phyloP scores from a whole-genome alignment of 2,329 filamentous ascomycete genomes.

The Orbilia javanica region DNA sequence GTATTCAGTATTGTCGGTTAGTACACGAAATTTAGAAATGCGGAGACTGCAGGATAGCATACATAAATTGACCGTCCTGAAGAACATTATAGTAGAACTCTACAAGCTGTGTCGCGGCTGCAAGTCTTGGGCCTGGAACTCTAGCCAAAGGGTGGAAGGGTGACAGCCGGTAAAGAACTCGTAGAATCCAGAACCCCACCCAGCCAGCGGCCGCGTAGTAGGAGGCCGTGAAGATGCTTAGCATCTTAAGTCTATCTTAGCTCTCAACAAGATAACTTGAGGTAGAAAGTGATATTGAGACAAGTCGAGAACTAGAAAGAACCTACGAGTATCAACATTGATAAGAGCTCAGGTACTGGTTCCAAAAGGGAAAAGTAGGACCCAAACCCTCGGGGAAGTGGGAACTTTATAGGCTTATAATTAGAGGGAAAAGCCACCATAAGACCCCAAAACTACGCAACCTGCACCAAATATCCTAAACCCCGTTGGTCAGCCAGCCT shows the following conservation, averaged over 20 bases:
- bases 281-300: not conserved
- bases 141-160: slow-evolving; percentile 64
- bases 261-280: not conserved
- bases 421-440: slow-evolving; percentile 21
- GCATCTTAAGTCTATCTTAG: slow-evolving; percentile 17
- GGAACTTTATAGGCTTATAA: slow-evolving; percentile 26
- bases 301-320: not conserved
- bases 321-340: not conserved
- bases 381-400: slow-evolving; percentile 11
- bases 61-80: slow-evolving; percentile 62
- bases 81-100: slow-evolving; percentile 65
- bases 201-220: slow-evolving; percentile 37
- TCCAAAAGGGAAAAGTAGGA: slow-evolving; percentile 16
- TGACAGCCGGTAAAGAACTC: slow-evolving; percentile 63
- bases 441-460: slow-evolving; percentile 18
- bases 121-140: slow-evolving; percentile 64
- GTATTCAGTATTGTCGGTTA: not conserved
- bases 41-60: slow-evolving; percentile 1
- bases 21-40: not conserved
- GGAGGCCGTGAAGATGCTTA: slow-evolving; percentile 25
- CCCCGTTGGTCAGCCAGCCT: slow-evolving; percentile 16
- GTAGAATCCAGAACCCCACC: slow-evolving; percentile 23
- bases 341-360: slow-evolving; percentile 11
- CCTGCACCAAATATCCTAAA: slow-evolving; percentile 22
- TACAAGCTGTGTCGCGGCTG: slow-evolving; percentile 63